A percentile compares a stretch with the other conserved stretches of the same genome.
phyloP scores from a whole-genome alignment of 345 rosid genomes.

The Bruguiera parviflora region DNA sequence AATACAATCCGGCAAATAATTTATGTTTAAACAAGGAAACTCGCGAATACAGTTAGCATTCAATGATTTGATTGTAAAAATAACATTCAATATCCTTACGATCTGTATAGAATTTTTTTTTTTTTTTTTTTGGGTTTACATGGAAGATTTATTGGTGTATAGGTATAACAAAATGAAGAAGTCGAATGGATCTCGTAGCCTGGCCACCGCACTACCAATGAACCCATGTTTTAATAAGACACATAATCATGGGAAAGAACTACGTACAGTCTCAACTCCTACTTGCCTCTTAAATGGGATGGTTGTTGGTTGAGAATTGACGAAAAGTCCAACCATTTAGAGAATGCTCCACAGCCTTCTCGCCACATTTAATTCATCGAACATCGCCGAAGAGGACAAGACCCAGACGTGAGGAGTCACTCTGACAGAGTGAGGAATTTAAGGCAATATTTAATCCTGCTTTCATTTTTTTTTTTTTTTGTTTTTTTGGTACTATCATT shows the following conservation, averaged over 20 bases:
- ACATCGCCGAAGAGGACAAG: background rate
- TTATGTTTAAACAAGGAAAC: no score
- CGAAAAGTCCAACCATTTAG: slow-evolving; percentile 12
- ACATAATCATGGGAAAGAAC: background rate
- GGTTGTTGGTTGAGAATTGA: slow-evolving; percentile 24
- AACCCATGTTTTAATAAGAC: background rate
- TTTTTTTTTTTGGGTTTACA: no score
- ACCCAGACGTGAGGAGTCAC: background rate
- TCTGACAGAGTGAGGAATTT: background rate
- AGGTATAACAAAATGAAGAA: background rate
- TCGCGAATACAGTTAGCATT: no score
- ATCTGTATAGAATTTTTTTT: no score
- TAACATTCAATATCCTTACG: no score
- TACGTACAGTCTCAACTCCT: slow-evolving; percentile 18
- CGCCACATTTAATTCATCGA: background rate
- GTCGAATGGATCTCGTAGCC: background rate
- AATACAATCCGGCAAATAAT: no score
- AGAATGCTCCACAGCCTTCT: background rate
- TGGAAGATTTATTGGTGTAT: no score
- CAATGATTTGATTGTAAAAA: no score
- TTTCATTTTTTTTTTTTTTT: no score
- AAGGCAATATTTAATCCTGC: background rate
- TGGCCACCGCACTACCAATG: background rate
- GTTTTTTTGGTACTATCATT: background rate
- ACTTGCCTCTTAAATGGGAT: slow-evolving; percentile 36